Conservation (phyloP, 2,329 filamentous ascomycete genomes). For the Apiospora aurea region DNA sequence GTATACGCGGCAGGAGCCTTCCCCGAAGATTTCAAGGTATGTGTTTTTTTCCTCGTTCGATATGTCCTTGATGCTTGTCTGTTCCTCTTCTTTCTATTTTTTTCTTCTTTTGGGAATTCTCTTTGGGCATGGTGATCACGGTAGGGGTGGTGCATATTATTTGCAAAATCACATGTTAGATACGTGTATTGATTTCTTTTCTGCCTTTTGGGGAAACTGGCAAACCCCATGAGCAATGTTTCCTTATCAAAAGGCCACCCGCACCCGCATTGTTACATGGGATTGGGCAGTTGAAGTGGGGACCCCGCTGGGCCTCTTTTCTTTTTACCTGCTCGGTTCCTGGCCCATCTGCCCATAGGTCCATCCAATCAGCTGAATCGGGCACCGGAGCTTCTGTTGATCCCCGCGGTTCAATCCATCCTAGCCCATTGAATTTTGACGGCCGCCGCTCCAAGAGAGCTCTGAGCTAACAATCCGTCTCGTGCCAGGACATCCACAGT, state of each 20-base stretch:
- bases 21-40: background rate
- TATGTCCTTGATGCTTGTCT: background rate
- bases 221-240: background rate
- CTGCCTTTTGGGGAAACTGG: background rate
- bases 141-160: no score
- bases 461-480: constrained; percentile 13
- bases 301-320: background rate
- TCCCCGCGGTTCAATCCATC: background rate
- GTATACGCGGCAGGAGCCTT: background rate
- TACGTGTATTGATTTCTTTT: background rate
- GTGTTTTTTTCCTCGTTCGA: background rate
- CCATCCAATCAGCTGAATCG: no score
- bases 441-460: background rate
- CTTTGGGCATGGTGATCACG: no score
- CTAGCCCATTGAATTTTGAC: constrained; percentile 20
- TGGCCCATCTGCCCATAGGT: no score
- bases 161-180: no score
- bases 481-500: constrained; percentile 13
- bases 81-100: background rate
- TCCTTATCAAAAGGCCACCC: background rate
- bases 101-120: background rate
- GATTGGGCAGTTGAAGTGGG: background rate
- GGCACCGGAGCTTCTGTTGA: constrained; percentile 20
- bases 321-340: background rate
- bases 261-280: background rate